Evolutionary conservation across 805 yeast species (phyloP).

Genomic region (Candida arabinofermentans): DNA sequence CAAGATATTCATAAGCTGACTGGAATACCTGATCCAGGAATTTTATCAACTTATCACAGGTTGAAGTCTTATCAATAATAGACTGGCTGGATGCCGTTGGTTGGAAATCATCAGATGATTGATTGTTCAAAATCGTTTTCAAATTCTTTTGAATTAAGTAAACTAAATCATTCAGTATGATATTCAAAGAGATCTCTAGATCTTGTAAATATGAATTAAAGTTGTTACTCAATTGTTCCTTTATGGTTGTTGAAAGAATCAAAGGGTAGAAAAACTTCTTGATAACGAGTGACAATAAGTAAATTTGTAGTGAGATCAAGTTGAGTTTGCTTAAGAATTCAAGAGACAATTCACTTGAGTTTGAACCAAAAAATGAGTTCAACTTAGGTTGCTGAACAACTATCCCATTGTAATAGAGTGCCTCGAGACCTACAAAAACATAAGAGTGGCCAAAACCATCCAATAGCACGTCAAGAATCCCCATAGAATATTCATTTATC

Average conservation of each 20-base stretch:
- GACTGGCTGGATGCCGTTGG: slow-evolving; percentile 31
- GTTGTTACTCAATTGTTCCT: slow-evolving; percentile 13
- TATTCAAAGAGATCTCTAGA: slow-evolving; percentile 58
- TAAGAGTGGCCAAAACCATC: slow-evolving; percentile 71
- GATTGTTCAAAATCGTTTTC: slow-evolving; percentile 50
- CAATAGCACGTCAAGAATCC: slow-evolving; percentile 61
- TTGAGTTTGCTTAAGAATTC: slow-evolving; percentile 22
- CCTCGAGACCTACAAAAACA: slow-evolving; percentile 71
- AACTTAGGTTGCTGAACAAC: slow-evolving; percentile 24
- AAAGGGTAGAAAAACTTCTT: slow-evolving; percentile 75
- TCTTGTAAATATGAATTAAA: slow-evolving; percentile 28
- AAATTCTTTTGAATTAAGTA: slow-evolving; percentile 51
- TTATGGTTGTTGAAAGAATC: slow-evolving; percentile 31
- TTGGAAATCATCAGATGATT: slow-evolving; percentile 58
- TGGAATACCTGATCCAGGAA: slow-evolving; percentile 36
- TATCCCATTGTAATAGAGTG: slow-evolving; percentile 42
- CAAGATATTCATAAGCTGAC: slow-evolving; percentile 36
- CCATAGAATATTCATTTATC: slow-evolving; percentile 58
- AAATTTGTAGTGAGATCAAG: slow-evolving; percentile 34
- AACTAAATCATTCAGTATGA: slow-evolving; percentile 56
- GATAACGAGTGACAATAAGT: slow-evolving; percentile 65
- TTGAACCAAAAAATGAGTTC: slow-evolving; percentile 24
- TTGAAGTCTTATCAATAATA: slow-evolving; percentile 54
- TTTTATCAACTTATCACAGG: slow-evolving; percentile 60
- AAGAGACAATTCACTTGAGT: slow-evolving; percentile 15